These are phyloP conservation scores for Macrotyloma uniflorum DNA, from an alignment of 306 rosid species.

Conservation along the genomic window DNA sequence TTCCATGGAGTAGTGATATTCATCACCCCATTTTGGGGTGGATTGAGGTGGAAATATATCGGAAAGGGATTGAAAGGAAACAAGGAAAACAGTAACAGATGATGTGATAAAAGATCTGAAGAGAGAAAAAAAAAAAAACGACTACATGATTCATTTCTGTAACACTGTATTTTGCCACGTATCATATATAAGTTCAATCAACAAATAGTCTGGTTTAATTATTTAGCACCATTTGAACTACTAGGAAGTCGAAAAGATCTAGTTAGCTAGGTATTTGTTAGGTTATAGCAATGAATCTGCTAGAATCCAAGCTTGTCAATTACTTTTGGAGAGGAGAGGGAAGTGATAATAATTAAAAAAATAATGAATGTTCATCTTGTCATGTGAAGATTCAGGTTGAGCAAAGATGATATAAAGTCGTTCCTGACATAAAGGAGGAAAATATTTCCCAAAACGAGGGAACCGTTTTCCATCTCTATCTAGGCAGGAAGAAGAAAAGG, in stretches of 20 bases:
- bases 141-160: not conserved
- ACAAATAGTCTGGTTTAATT: slow-evolving; percentile 5
- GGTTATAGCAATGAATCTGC: slow-evolving; percentile 8
- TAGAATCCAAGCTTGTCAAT: slow-evolving; percentile 22
- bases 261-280: not conserved
- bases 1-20: not conserved
- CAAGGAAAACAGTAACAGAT: not conserved
- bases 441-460: slow-evolving; percentile 35
- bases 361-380: slow-evolving; percentile 33
- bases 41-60: not conserved
- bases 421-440: slow-evolving; percentile 32
- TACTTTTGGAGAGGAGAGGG: slow-evolving; percentile 28
- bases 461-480: slow-evolving; percentile 36
- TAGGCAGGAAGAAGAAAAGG: slow-evolving; percentile 36
- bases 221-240: not conserved
- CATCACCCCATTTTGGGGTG: not conserved
- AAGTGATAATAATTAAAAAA: not conserved
- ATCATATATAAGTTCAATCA: not conserved
- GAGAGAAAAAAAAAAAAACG: not conserved
- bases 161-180: slow-evolving; percentile 28
- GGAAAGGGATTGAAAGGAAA: not conserved
- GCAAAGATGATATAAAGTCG: slow-evolving; percentile 25
- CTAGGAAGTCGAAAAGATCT: slow-evolving; percentile 14
- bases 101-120: not conserved
- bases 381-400: slow-evolving; percentile 49